Evolutionary conservation across 345 rosid species (phyloP).

Genomic region (Arabis alpina): DNA sequence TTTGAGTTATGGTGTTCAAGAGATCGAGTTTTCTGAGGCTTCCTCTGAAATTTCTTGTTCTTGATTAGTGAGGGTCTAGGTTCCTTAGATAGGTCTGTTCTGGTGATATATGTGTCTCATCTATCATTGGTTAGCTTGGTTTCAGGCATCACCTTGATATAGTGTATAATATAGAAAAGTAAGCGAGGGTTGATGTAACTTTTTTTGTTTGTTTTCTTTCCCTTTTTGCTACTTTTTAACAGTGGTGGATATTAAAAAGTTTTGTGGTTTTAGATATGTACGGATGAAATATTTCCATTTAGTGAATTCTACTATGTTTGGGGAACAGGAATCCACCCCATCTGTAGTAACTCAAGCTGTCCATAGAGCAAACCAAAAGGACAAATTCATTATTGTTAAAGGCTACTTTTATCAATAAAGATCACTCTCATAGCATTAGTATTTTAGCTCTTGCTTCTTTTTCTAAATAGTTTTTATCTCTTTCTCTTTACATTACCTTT

Average conservation of each 20-base stretch:
- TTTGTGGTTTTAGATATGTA: slow-evolving; percentile 30
- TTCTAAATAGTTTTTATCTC: slow-evolving; percentile 26
- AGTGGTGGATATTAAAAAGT: slow-evolving; percentile 29
- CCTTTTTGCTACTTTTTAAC: slow-evolving; percentile 33
- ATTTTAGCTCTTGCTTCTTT: slow-evolving; percentile 5
- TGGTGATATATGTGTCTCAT: not conserved
- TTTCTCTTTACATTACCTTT: slow-evolving; percentile 37
- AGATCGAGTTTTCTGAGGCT: not conserved
- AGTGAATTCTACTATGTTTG: slow-evolving; percentile 36
- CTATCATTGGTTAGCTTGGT: not conserved
- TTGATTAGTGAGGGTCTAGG: not conserved
- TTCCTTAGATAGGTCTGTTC: not conserved
- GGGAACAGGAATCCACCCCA: slow-evolving; percentile 40
- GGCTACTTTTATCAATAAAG: slow-evolving; percentile 37
- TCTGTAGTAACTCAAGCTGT: slow-evolving; percentile 31
- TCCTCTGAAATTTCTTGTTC: not conserved
- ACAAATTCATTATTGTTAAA: slow-evolving; percentile 35
- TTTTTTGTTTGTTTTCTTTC: not conserved
- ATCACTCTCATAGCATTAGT: slow-evolving; percentile 37
- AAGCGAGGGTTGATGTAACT: slow-evolving; percentile 7
- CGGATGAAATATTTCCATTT: slow-evolving; percentile 31
- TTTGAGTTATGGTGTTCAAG: no score
- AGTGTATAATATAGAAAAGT: not conserved
- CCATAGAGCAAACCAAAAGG: slow-evolving; percentile 36
- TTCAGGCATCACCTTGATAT: no score